Base-by-base conservation (phyloP, 1,139 yeast species). In the Starmera stellimalicola region DNA sequence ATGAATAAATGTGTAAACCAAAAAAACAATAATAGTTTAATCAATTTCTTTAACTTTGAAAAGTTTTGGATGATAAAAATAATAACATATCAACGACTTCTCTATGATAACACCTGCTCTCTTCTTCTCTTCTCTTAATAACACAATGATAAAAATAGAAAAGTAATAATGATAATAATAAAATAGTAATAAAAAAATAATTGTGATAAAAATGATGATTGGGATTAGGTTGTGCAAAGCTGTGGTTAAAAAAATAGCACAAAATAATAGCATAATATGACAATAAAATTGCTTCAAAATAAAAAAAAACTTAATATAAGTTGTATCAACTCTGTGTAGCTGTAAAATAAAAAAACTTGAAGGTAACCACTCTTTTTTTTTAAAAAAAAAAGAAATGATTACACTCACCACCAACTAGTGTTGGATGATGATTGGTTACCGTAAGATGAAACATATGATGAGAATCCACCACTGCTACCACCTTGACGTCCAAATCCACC, bases 401-500 rank as follows among this genome's bases (percentile, higher is more conserved):
- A 24, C 28, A n/a, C 33, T 36, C 24, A 44, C 46, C 49, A 44
- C 45, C 46, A 41, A 19, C 30, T 35, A 38, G 35, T 36, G 29
- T 44, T 33, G 25, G 51, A 42, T 17, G 50, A 41, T 18, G 42
- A 34, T 33, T 31, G 41, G 39, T 40, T 39, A 26, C 47, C 47
- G 31, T 39, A 42, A 26, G 31, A 17, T 17, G 34, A 23, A 33
- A 34, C 33, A 22, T 49, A 60, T 55, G 44, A 51, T 44, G 39
- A 38, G 35, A 42, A 30, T 18, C 57, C 50, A 33, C 56, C 47
- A 29, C 54, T 51, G 36, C 58, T 54, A 33, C 57, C 51, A 49
- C 56, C 51, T 43, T 49, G 57, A 43, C 54, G 59, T 36, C 54
- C n/a, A n/a, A n/a, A n/a, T n/a, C n/a, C n/a, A 35, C 55, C 48